A percentile compares a stretch with the other conserved stretches of the same genome.
These are phyloP conservation scores for Salix caprea DNA, from an alignment of 345 rosid genomes.

Conservation along the genomic window DNA sequence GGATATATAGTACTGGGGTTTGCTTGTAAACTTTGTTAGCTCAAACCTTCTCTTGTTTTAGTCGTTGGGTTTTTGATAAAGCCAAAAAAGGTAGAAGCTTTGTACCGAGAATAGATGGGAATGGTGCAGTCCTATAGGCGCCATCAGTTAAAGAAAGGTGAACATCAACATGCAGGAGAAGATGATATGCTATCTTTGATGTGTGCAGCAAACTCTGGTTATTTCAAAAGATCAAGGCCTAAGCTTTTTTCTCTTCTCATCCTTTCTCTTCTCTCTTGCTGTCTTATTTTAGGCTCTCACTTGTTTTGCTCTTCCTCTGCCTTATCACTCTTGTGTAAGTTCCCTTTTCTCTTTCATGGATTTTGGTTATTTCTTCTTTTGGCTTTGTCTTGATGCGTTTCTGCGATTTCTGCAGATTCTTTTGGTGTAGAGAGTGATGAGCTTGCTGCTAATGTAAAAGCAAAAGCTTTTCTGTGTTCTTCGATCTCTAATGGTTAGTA, in stretches of 20 bases:
- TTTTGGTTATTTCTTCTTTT: conserved; percentile 1
- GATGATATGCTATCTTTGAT: conserved; percentile 34
- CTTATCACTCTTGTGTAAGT: conserved; percentile 55
- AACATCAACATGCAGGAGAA: conserved; percentile 34
- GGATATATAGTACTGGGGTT: neutral
- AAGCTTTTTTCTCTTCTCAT: conserved; percentile 54
- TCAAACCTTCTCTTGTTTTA: neutral
- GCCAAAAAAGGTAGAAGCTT: neutral
- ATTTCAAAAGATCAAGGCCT: conserved; percentile 48
- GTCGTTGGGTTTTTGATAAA: neutral
- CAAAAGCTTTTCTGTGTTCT: conserved; percentile 41
- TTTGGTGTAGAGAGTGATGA: conserved; percentile 39
- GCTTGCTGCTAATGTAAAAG: conserved; percentile 23
- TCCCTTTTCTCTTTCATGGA: neutral
- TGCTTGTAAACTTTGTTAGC: neutral
- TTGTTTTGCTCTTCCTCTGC: conserved; percentile 44
- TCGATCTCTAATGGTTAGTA: conserved; percentile 56
- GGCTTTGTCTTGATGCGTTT: neutral
- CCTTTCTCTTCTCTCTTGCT: conserved; percentile 61
- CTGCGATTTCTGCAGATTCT: conserved; percentile 45
- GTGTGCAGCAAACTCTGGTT: conserved; percentile 27
- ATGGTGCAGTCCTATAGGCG: conserved; percentile 48
- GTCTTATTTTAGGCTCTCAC: conserved; percentile 50
- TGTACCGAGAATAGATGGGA: neutral
- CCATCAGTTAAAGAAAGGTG: conserved; percentile 47